Percentiles rank a stretch among this genome's conserved stretches.
phyloP scores from a whole-genome alignment of 2,329 filamentous ascomycete species.

The Cladophialophora exuberans region DNA sequence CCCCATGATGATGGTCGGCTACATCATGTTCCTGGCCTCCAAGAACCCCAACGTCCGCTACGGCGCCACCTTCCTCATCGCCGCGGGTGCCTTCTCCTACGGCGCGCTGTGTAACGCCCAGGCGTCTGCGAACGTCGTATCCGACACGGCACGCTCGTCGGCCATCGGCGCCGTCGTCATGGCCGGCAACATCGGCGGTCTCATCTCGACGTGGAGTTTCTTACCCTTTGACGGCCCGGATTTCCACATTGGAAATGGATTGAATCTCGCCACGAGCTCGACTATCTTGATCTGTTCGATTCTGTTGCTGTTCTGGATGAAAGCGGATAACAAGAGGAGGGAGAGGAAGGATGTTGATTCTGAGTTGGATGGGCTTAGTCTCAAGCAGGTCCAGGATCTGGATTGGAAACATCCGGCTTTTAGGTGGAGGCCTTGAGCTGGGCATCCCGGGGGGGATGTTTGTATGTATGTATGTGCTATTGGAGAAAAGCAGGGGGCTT shows the following conservation, averaged over 20 bases:
- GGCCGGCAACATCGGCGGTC: conserved; percentile 72
- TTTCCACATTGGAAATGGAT: conserved; percentile 71
- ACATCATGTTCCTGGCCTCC: conserved; percentile 70
- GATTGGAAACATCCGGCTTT: conserved; percentile 71
- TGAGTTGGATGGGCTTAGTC: conserved; percentile 58
- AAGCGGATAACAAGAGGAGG: conserved; percentile 62
- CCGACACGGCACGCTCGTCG: conserved; percentile 68
- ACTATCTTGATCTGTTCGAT: conserved; percentile 58
- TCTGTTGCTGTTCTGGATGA: conserved; percentile 63
- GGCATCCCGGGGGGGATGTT: too few relatives aligned
- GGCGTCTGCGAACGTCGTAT: conserved; percentile 70
- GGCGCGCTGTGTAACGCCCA: conserved; percentile 70
- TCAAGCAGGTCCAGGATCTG: conserved; percentile 60
- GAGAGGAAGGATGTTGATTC: conserved; percentile 58
- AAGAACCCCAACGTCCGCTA: conserved; percentile 60
- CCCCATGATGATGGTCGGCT: conserved; percentile 69
- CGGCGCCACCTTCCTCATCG: conserved; percentile 71
- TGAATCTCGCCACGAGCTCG: conserved; percentile 68
- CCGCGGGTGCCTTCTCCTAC: conserved; percentile 64
- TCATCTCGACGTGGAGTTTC: conserved; percentile 69
- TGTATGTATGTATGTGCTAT: neutral
- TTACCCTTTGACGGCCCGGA: conserved; percentile 65
- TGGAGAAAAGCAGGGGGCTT: neutral
- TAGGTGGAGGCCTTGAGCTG: conserved; percentile 55
- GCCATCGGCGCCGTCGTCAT: conserved; percentile 71